Conservation (phyloP, 2,329 filamentous ascomycete species). For the Paramyrothecium roridum region DNA sequence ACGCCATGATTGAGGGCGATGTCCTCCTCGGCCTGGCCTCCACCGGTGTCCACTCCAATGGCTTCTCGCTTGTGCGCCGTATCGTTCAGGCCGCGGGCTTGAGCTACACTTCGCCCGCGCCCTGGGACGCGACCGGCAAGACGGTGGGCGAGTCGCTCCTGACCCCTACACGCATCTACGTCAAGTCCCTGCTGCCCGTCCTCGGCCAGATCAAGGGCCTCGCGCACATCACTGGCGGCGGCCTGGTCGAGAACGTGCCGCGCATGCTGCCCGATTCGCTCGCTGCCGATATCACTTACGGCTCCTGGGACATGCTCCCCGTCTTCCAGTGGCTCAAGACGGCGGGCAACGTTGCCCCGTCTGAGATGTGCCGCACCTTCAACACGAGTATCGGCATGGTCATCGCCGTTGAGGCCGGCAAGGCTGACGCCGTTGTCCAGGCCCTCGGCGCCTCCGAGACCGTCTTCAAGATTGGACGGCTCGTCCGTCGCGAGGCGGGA, state of each 20-base stretch:
- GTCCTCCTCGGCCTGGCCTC: slow-evolving; percentile 82
- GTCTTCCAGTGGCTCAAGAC: slow-evolving; percentile 87
- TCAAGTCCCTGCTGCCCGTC: slow-evolving; percentile 72
- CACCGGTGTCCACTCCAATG: slow-evolving; percentile 90
- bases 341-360: slow-evolving; percentile 64
- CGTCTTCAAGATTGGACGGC: slow-evolving; percentile 71
- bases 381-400: slow-evolving; percentile 97
- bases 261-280: slow-evolving; percentile 82
- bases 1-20: slow-evolving; percentile 77
- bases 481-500: slow-evolving; percentile 54
- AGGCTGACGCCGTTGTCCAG: slow-evolving; percentile 58
- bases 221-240: slow-evolving; percentile 95
- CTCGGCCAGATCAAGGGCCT: slow-evolving; percentile 78
- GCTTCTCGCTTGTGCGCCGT: slow-evolving; percentile 92
- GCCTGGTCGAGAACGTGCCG: slow-evolving; percentile 89
- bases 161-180: slow-evolving; percentile 91
- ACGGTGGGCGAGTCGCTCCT: slow-evolving; percentile 75
- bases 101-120: slow-evolving; percentile 67
- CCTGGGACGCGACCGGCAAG: slow-evolving; percentile 62
- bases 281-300: slow-evolving; percentile 76
- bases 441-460: slow-evolving; percentile 66
- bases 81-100: slow-evolving; percentile 75
- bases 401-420: slow-evolving; percentile 66
- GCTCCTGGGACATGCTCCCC: slow-evolving; percentile 69
- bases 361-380: slow-evolving; percentile 89